Base-by-base conservation (phyloP, 2,329 filamentous ascomycete species). In the Fusarium sp. region DNA sequence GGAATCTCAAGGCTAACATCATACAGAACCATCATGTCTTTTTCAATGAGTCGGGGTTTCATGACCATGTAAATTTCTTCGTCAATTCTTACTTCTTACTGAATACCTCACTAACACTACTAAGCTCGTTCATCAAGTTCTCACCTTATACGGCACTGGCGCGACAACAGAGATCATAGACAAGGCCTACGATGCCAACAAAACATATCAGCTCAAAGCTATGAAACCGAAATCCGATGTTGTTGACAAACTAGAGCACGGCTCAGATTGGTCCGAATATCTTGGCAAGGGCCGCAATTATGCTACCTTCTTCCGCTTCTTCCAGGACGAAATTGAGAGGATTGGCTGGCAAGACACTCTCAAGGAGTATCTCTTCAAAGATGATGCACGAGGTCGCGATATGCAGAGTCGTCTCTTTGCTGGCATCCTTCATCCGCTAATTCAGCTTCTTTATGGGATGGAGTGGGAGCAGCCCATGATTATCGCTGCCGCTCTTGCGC, bases 401-500 rank as follows among this genome's bases (percentile, higher is more conserved):
- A 82, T 97, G 83, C 80, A 94, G 4, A 83, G 84, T 3, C 85
- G 93, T 20, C 81, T 95, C 74, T 93, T 88, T 75, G 86, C 85
- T 18, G 90, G 89, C 85, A 76, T 72, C 5, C 55, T 72, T 16
- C 68, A 75, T 75, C 93, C 93, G 3, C 81, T 96, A 18, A 94
- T 97, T 67, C 93, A 97, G 76, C 85, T 97, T 21, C 92, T 93
- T 50, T 97, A 93, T 76, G 94, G 92, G 7, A 77, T 97, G 37
- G 93, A 97, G 77, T 97, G 93, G 82, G 78, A 86, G 12, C 93
- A 97, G 76, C 93, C 93, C 3, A 92, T 92, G 40, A 89, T 97
- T 63, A 85, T 97, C 28, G 93, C 93, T 8, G 88, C 95, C 80
- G 93, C 84, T 2, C 87, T 97, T 20, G 93, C 94, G 1, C 90